Base-by-base conservation (phyloP, 116 monocot genomes). In the Zostera marina region DNA sequence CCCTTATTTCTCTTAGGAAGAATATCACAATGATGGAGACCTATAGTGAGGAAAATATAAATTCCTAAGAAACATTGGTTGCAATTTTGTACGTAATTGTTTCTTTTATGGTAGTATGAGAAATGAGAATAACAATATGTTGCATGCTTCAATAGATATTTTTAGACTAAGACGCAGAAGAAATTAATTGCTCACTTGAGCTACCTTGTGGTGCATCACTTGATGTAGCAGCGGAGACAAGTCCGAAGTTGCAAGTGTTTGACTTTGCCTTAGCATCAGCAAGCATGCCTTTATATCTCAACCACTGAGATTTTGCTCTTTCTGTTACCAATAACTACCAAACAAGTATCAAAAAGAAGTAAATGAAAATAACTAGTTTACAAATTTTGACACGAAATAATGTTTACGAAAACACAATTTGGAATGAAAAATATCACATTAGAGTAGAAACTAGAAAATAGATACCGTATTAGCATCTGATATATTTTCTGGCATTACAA, bases 271-370 rank as follows among this genome's bases (percentile, higher is more conserved):
- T 65, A 63, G 82, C 81, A 69, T 73, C 56, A 57, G 60, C 77
- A 82, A 88, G 82, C 94, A 96, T 85, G 44, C 69, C 54, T 82
- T 72, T 85, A 69, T 88, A 88, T 52, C 73, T 82, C 41, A 63
- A 12, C 94, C 94, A 96, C 60, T 85, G 85, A 65, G 69, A 44
- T 70, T 59, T 88, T 13, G 85, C 63, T 70, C 61, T 84, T 54
- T 88, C 82, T 53, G 94, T 96, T 60, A 85, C 77, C 61, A 96
- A 70, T 81, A 77, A 88, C 85, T 96, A 68, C 54, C 46, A 55
- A 64, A 69, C 38, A 63, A 5, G 9, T 14, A 44, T 44, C 46
- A 61, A 59, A 38, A 56, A 38, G 12, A 26, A 32, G 38, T 56
- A n/a, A 40, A 56, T 3, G 32, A 56, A 32, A 17, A 9, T 32